Evolutionary conservation across 495 filamentous ascomycete species (phyloP).

Genomic region (Hypomontagnella monticulosa): DNA sequence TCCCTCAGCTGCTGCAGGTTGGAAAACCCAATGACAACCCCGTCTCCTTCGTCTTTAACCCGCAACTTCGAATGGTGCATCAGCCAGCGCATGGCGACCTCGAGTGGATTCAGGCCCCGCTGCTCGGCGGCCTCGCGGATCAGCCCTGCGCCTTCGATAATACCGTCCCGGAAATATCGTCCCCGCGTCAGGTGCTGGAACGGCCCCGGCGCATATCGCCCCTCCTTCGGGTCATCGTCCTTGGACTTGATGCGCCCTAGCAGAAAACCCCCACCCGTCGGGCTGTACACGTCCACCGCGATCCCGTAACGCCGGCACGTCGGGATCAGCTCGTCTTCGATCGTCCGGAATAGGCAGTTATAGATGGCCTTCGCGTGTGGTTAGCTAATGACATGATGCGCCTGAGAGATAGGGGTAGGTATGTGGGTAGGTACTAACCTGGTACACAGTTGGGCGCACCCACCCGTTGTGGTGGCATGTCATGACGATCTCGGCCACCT

Average conservation of each 20-base stretch:
- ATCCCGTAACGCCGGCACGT: conserved; percentile 80
- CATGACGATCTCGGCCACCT: conserved; percentile 83
- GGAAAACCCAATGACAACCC: conserved; percentile 76
- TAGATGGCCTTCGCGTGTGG: conserved; percentile 56
- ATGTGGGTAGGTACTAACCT: too few relatives aligned
- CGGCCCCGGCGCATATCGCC: conserved; percentile 67
- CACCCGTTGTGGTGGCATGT: conserved; percentile 74
- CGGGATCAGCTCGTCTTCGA: conserved; percentile 78
- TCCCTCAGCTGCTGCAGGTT: conserved; percentile 71
- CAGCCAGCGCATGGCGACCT: conserved; percentile 79
- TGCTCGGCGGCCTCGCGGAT: conserved; percentile 74
- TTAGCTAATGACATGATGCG: too few relatives aligned
- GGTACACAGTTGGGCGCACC: conserved; percentile 71
- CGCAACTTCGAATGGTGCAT: conserved; percentile 77
- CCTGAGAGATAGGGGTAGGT: too few relatives aligned
- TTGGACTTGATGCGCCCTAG: conserved; percentile 66
- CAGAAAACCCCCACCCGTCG: conserved; percentile 78
- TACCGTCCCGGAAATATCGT: conserved; percentile 77
- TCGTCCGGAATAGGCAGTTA: conserved; percentile 70
- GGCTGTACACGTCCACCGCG: conserved; percentile 83
- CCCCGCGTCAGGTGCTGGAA: conserved; percentile 64
- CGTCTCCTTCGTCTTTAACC: conserved; percentile 72
- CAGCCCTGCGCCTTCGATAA: conserved; percentile 73
- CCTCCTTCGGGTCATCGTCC: conserved; percentile 67
- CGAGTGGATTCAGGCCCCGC: conserved; percentile 73